phyloP scores from a whole-genome alignment of 768 basidiomycete species.

The Neoboletus subvelutipes region DNA sequence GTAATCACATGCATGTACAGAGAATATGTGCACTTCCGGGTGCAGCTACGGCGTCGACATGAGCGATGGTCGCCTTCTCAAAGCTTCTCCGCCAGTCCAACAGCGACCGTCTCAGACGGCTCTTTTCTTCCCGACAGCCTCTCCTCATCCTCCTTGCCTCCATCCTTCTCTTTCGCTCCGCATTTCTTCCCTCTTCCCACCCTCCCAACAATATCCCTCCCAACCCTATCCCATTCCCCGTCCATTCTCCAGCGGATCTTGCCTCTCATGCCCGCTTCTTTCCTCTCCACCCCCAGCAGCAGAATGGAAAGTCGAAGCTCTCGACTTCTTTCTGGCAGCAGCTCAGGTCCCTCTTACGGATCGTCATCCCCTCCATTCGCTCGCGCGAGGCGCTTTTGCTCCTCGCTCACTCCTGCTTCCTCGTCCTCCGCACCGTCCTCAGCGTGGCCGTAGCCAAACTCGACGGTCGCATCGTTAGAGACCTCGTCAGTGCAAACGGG shows the following conservation, averaged over 20 bases:
- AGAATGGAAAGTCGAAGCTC: slow-evolving; percentile 44
- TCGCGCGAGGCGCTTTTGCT: slow-evolving; percentile 76
- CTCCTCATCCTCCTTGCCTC: slow-evolving; percentile 45
- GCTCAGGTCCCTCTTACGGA: slow-evolving; percentile 67
- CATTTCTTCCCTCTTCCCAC: slow-evolving; percentile 21
- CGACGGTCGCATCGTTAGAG: slow-evolving; percentile 86
- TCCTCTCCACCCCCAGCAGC: slow-evolving; percentile 47
- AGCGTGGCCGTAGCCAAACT: slow-evolving; percentile 86
- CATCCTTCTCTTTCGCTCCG: slow-evolving; percentile 52
- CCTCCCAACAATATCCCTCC: slow-evolving; percentile 42
- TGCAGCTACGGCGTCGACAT: background rate
- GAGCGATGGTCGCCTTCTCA: slow-evolving; percentile 20
- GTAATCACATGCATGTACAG: slow-evolving; percentile 11
- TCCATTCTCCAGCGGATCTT: slow-evolving; percentile 59
- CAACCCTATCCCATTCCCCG: slow-evolving; percentile 61
- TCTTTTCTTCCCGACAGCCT: slow-evolving; percentile 21
- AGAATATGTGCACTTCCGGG: background rate
- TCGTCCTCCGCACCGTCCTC: slow-evolving; percentile 82
- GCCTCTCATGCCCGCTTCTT: slow-evolving; percentile 57
- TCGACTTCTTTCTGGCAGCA: slow-evolving; percentile 70
- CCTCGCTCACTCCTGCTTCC: slow-evolving; percentile 76
- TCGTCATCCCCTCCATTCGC: slow-evolving; percentile 62
- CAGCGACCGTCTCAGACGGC: background rate
- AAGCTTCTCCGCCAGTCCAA: background rate
- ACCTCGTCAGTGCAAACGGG: slow-evolving; percentile 85